Base-by-base conservation (phyloP, 371 early-diverging fungal species). In the Encephalitozoon intestinalis region DNA sequence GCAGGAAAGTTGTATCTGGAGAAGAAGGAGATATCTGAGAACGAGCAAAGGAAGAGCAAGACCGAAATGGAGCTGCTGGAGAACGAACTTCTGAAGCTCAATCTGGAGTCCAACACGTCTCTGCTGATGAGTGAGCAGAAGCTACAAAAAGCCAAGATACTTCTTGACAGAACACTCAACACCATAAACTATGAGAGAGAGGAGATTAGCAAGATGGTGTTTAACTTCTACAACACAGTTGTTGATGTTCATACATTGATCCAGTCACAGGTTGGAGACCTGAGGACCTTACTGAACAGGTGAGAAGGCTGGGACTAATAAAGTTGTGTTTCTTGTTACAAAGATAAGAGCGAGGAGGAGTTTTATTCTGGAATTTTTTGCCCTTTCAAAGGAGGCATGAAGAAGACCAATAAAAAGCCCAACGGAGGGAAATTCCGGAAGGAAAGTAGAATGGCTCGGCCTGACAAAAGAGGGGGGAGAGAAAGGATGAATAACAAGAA, bases 21-120 rank as follows among this genome's bases (percentile, higher is more conserved):
- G 52, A 85, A 85, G 70, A 85, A 84, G 73, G 84, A 85, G 67
- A 68, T 81, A 40, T 77, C 72, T 34, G 84, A 84, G 26, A 73
- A 53, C 15, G 79, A 77, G 54, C 79, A 84, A 50, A 52, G 70
- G 51, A 76, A 67, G 68, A 77, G 75, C 40, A 73, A 74, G 44
- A 82, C 78, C 6, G 78, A 84, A 43, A 81, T 84, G 70, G 84
- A 85, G 63, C 72, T 73, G 41, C 63, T 82, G 53, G 82, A 81
- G 69, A 75, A 76, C n/a, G 84, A 85, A 25, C 68, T 84, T 5
- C 39, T 82, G 34, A 84, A 82, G 58, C 73, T 85, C 12, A 75
- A 77, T 11, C 50, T 81, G 15, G 79, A 80, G 37, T 75, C 79
- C 15, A 81, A 82, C 51, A 82, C 71, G 49, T 73, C 75, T 7